Evolutionary conservation across 192 early-diverging fungal species (phyloP).

Genomic region (Coemansia nantahalensis): DNA sequence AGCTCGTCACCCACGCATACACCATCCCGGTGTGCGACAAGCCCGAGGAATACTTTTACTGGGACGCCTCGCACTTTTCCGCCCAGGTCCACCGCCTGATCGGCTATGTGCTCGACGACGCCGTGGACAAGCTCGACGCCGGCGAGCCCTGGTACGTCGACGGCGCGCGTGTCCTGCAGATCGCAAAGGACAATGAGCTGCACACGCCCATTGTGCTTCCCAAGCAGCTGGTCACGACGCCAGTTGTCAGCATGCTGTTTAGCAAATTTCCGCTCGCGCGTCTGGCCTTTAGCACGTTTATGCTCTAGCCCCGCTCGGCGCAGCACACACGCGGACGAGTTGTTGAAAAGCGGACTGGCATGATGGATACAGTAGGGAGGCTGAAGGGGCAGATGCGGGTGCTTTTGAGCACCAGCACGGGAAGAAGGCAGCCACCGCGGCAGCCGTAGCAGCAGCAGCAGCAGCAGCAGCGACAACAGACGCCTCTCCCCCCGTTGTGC

Average conservation of each 20-base stretch:
- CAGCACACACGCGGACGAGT: too few relatives aligned
- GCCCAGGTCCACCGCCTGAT: slow-evolving; percentile 42
- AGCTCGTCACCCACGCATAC: slow-evolving; percentile 50
- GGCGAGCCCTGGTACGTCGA: slow-evolving; percentile 36
- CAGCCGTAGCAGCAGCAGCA: too few relatives aligned
- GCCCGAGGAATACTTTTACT: slow-evolving; percentile 51
- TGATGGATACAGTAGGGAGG: too few relatives aligned
- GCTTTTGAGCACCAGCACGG: too few relatives aligned
- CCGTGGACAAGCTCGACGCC: slow-evolving; percentile 26
- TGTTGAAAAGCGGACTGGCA: too few relatives aligned
- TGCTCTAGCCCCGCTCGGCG: slow-evolving; percentile 26
- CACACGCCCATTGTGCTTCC: slow-evolving; percentile 42
- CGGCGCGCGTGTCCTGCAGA: slow-evolving; percentile 24
- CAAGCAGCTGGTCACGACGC: slow-evolving; percentile 39
- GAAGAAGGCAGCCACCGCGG: too few relatives aligned
- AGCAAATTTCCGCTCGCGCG: slow-evolving; percentile 43
- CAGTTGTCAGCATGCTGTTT: slow-evolving; percentile 38
- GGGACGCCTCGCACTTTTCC: slow-evolving; percentile 52
- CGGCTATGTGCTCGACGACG: slow-evolving; percentile 47
- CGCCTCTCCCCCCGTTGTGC: too few relatives aligned
- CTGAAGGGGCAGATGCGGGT: too few relatives aligned
- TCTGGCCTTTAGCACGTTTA: slow-evolving; percentile 46
- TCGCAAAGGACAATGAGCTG: slow-evolving; percentile 42
- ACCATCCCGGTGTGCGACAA: slow-evolving; percentile 50
- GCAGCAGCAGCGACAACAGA: too few relatives aligned